Evolutionary conservation across 805 yeast genomes (phyloP).

Genomic region (Ogataea paraovalis): DNA sequence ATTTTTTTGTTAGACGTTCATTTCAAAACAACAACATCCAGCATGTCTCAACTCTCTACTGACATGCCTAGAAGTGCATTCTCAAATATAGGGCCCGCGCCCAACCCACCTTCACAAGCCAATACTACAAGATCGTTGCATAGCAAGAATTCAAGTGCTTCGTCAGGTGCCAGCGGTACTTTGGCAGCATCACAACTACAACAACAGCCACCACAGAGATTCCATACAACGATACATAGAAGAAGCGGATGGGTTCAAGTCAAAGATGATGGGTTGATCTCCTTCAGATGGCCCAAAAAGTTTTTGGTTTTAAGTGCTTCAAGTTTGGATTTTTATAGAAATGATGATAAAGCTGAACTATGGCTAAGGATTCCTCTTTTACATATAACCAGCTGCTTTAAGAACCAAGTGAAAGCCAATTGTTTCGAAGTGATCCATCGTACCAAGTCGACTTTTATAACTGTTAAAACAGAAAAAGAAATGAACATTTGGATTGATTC

Average conservation of each 20-base stretch:
- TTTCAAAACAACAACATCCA: neutral
- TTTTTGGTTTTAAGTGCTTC: conserved; percentile 75
- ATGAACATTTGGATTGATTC: conserved; percentile 88
- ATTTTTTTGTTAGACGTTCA: neutral
- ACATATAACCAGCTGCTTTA: conserved; percentile 58
- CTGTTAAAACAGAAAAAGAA: conserved; percentile 76
- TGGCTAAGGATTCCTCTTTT: conserved; percentile 51
- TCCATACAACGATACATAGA: conserved; percentile 33
- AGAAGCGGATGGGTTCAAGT: conserved; percentile 84
- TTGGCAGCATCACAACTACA: conserved; percentile 4
- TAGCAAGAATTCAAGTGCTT: conserved; percentile 32
- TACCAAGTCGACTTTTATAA: conserved; percentile 64
- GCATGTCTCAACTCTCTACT: conserved; percentile 16
- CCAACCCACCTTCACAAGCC: conserved; percentile 14
- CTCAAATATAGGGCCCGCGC: conserved; percentile 24
- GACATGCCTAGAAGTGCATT: conserved; percentile 16
- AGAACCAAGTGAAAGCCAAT: conserved; percentile 68
- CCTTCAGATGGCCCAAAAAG: conserved; percentile 91
- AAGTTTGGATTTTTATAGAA: conserved; percentile 69
- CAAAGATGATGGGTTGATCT: conserved; percentile 86
- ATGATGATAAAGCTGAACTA: conserved; percentile 50
- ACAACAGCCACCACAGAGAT: conserved; percentile 14
- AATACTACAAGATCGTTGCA: conserved; percentile 18
- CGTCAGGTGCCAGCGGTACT: conserved; percentile 25
- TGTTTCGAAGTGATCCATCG: conserved; percentile 75